Base-by-base conservation (phyloP, 73 alveolate genomes). In the Paramecium sonneborni region DNA sequence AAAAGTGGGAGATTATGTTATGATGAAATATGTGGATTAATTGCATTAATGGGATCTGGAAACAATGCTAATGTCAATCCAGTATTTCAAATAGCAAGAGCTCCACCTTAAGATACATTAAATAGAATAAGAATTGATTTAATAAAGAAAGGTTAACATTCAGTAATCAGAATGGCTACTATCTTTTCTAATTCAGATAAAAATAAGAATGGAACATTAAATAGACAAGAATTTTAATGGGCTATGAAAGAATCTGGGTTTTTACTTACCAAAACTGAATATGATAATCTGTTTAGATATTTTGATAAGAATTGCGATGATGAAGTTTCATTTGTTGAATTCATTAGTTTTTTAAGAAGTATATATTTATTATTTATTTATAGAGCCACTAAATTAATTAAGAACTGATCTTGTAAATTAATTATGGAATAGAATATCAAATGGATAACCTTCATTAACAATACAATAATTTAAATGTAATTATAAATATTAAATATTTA, bases 1-100 rank as follows among this genome's bases (percentile, higher is more conserved):
- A 86, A 92, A 76, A 91, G 94, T 34, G 98, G 98, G 68, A 95
- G 93, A 39, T 85, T 95, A 26, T 96, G 96, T 62, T 96, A 96
- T 88, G 98, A 93, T 76, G 98, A 96, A 86, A 92, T 96, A 32
- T 93, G 97, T 37, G 84, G 92, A 41, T 82, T 85, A 72, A 79
- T 96, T 76, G 98, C 98, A 32, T 76, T 91, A 57, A 94, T 72
- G 96, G 98, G 98, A 35, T 87, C 96, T 76, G 98, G 98, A 24
- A 93, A 92, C 35, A 96, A 96, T 92, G 97, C 98, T 10, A 96
- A 96, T 91, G 96, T 96, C 23, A 95, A 95, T 72, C 98, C 98
- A 86, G 98, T 95, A 4, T 95, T 95, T 57, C 89, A 95, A 35
- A 11, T 95, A 8, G 92, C 92, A 1, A 90, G 95, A 76, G 96